phyloP scores from a whole-genome alignment of 2,329 filamentous ascomycete species.

The Xylaria sp. region DNA sequence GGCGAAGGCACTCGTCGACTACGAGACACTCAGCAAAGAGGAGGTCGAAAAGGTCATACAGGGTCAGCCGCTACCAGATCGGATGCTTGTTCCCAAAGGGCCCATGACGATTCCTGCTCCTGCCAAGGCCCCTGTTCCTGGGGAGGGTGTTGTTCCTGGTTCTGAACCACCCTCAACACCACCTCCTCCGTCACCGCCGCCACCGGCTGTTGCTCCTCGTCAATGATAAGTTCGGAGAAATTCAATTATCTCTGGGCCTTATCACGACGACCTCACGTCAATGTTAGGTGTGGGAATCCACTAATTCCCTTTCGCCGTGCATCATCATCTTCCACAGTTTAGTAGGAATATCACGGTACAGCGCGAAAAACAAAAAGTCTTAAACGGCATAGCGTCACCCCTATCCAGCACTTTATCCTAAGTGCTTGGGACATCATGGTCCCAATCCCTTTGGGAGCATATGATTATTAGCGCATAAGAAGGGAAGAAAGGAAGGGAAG shows the following conservation, averaged over 20 bases:
- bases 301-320: not conserved
- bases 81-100: conserved; percentile 63
- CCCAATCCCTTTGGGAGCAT: not conserved
- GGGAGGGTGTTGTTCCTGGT: conserved; percentile 28
- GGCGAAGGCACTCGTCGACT: conserved; percentile 88
- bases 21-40: conserved; percentile 86
- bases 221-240: conserved; percentile 2
- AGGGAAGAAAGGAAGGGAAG: not conserved
- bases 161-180: conserved; percentile 36
- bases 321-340: not conserved
- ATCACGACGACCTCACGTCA: conserved; percentile 4
- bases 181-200: conserved; percentile 29
- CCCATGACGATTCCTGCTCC: conserved; percentile 71
- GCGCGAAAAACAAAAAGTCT: conserved; percentile 13
- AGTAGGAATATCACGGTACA: conserved; percentile 1
- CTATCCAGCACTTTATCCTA: not conserved
- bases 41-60: conserved; percentile 91
- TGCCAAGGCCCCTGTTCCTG: conserved; percentile 32
- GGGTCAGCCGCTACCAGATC: conserved; percentile 79
- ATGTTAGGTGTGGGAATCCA: not conserved
- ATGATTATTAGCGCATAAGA: not conserved
- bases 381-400: conserved; percentile 21
- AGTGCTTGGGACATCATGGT: not conserved
- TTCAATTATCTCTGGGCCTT: not conserved
- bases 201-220: conserved; percentile 32